phyloP scores from a whole-genome alignment of 352 stramenopile genomes.

The Thalassiosira allenii region DNA sequence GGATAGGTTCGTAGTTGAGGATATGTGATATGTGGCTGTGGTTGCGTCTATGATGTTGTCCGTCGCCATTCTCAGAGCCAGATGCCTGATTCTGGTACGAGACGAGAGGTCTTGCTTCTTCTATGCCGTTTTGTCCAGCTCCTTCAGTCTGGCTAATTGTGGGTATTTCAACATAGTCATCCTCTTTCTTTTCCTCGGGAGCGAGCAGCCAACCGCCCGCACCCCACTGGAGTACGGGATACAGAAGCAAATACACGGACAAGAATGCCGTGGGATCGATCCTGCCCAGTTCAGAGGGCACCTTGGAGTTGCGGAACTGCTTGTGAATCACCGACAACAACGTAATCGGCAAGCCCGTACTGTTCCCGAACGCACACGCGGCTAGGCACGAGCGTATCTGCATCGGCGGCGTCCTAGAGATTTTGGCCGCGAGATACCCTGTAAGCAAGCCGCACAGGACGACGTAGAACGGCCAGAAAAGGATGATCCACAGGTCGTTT shows the following conservation, averaged over 20 bases:
- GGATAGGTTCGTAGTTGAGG: constrained; percentile 34
- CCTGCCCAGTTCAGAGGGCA: constrained; percentile 61
- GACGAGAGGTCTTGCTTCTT: neutral
- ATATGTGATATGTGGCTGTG: constrained; percentile 33
- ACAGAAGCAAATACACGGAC: constrained; percentile 79
- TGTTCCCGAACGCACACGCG: constrained; percentile 77
- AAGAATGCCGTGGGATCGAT: constrained; percentile 83
- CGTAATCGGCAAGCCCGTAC: constrained; percentile 79
- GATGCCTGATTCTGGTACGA: no score
- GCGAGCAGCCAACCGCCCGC: constrained; percentile 77
- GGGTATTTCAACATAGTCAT: constrained; percentile 18
- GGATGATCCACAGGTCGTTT: constrained; percentile 70
- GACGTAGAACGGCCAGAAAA: constrained; percentile 77
- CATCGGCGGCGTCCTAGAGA: constrained; percentile 57
- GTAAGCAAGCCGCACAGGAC: constrained; percentile 65
- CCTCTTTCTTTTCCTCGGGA: constrained; percentile 44
- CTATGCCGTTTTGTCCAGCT: constrained; percentile 4
- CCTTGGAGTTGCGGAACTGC: constrained; percentile 65
- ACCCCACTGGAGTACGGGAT: constrained; percentile 84
- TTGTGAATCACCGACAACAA: constrained; percentile 80
- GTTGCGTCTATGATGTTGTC: neutral
- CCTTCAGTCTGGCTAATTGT: neutral
- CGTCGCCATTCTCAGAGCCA: no score
- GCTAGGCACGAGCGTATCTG: constrained; percentile 61
- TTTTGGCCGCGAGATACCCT: constrained; percentile 53